Conservation (phyloP, 2,329 filamentous ascomycete genomes). For the Fusarium globosum region DNA sequence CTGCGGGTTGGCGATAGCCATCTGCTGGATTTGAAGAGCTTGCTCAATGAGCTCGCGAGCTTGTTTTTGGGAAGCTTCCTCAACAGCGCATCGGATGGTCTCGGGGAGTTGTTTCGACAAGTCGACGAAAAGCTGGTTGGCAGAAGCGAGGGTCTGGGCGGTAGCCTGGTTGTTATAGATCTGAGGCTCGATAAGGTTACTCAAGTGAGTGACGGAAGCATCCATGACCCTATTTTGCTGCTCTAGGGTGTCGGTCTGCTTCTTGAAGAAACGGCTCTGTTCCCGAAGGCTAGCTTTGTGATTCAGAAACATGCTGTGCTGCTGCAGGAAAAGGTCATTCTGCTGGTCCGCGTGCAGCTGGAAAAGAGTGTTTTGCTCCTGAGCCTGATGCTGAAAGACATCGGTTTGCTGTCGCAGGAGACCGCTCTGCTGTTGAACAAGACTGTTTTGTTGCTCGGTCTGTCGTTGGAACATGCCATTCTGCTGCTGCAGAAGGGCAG, state of each 20-base stretch:
- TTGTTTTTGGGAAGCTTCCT: slow-evolving; percentile 36
- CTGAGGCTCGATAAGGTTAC: slow-evolving; percentile 36
- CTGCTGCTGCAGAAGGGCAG: not conserved
- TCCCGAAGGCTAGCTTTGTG: slow-evolving; percentile 6
- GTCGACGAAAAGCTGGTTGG: slow-evolving; percentile 33
- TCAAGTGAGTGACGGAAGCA: slow-evolving; percentile 31
- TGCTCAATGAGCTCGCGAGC: slow-evolving; percentile 21
- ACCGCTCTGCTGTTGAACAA: not conserved
- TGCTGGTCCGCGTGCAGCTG: not conserved
- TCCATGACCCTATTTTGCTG: slow-evolving; percentile 43
- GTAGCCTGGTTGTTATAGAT: slow-evolving; percentile 29
- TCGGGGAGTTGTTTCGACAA: slow-evolving; percentile 45
- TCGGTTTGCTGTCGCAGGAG: not conserved
- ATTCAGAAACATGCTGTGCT: not conserved
- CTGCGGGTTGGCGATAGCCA: slow-evolving; percentile 26
- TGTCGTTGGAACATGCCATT: not conserved
- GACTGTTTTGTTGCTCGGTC: too few relatives aligned
- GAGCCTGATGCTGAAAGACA: not conserved
- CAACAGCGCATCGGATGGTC: slow-evolving; percentile 42
- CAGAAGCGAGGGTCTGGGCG: slow-evolving; percentile 38
- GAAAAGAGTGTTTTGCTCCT: not conserved
- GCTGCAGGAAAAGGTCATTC: not conserved
- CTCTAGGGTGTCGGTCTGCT: slow-evolving; percentile 18
- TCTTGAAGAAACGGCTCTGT: slow-evolving; percentile 25
- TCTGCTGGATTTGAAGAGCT: slow-evolving; percentile 38